A percentile compares a stretch with the other conserved stretches of the same genome.
Evolutionary conservation across 2,329 filamentous ascomycete genomes (phyloP).

Genomic region (Phialocephala subalpina): DNA sequence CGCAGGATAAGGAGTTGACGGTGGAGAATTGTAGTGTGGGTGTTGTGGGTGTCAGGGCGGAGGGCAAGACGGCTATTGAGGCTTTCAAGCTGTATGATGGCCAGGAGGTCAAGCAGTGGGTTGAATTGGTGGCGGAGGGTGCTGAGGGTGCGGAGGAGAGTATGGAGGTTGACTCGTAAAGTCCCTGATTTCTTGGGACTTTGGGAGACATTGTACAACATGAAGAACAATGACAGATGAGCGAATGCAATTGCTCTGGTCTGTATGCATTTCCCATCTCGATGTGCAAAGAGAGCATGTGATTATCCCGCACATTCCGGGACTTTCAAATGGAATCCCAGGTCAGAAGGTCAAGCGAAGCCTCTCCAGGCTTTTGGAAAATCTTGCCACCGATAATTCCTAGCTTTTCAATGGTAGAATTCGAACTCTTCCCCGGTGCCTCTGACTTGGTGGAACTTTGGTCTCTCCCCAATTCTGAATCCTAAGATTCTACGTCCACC

Average conservation of each 20-base stretch:
- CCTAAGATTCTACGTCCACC: too few relatives aligned
- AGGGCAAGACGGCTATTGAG: slow-evolving; percentile 67
- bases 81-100: slow-evolving; percentile 92
- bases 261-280: slow-evolving; percentile 1
- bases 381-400: too few relatives aligned
- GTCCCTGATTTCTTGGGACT: too few relatives aligned
- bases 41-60: slow-evolving; percentile 71
- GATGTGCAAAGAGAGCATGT: background rate
- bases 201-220: slow-evolving; percentile 19
- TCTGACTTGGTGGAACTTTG: too few relatives aligned
- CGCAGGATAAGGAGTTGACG: slow-evolving; percentile 97
- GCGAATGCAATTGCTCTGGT: background rate
- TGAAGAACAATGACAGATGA: slow-evolving; percentile 5
- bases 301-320: too few relatives aligned
- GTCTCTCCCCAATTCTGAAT: too few relatives aligned
- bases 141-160: slow-evolving; percentile 56
- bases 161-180: slow-evolving; percentile 55
- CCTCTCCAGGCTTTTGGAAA: too few relatives aligned
- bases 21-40: slow-evolving; percentile 96
- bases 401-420: too few relatives aligned
- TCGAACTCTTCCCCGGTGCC: too few relatives aligned
- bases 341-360: too few relatives aligned
- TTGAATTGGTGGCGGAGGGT: slow-evolving; percentile 75
- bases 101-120: slow-evolving; percentile 83
- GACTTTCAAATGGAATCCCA: too few relatives aligned